Evolutionary conservation across 805 yeast genomes (phyloP), one percentile per base, ranked within the genome.

Genomic region (Candida adriatica): DNA sequence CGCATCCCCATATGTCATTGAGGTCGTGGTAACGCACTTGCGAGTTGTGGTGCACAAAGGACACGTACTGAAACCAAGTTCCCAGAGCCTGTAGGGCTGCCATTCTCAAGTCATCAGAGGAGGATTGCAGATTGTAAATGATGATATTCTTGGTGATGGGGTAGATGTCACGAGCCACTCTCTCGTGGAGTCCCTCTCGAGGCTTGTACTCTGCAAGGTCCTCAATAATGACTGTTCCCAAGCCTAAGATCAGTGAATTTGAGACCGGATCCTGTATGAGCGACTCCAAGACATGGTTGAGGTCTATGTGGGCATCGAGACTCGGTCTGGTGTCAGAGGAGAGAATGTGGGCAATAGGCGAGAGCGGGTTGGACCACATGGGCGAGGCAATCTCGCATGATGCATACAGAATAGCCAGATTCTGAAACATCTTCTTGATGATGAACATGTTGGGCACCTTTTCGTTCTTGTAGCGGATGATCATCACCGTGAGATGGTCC

Each of bases 401-500:
- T 14, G 31, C 41, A 50, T 61, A 79, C 4, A 73, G 47, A 20
- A 72, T 48, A 3, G 77, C 62, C 18, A 78, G 44, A 29, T 75
- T 69, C 6, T 81, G 68, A 31, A 80, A 52, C 31, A 81, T 50
- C 45, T 82, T 82, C 37, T 64, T 68, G 16, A 73, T 53, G n/a
- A 79, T 70, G 43, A 77, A 61, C 31, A 56, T 35, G 22, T 52
- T 42, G 6, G 37, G 29, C 15, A 31, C 31, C 26, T 29, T 24
- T 9, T 38, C 37, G 10, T 18, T 34, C 10, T 40, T 32, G 18
- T 33, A 33, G 17, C 33, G 38, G 10, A 35, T 30, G 17, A 35
- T 30, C n/a, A 30, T 13, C 2, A 21, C 17, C 0, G 38, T 30
- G 8, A 46, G 21, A 13, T 53, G 56, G 17, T 15, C 21, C 3